Evolutionary conservation across 768 basidiomycete genomes (phyloP).

Genomic region (Lactifluus pinguis): DNA sequence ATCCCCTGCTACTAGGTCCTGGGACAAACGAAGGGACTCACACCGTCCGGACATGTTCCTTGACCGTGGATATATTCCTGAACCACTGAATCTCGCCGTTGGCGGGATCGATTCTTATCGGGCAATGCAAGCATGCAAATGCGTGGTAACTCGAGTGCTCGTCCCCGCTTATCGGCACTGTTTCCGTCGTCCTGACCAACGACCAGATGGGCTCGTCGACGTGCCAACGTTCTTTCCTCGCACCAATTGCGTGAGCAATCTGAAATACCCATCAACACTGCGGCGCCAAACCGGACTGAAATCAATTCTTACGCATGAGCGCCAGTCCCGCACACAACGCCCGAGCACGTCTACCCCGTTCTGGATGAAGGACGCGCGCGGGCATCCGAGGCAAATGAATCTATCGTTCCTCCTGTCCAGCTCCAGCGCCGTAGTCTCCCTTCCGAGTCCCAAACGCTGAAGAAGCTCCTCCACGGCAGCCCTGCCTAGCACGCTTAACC

Average conservation of each 20-base stretch:
- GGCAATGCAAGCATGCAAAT: conserved; percentile 4
- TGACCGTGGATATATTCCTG: background rate
- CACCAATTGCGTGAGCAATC: background rate
- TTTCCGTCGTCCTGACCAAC: background rate
- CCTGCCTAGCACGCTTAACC: background rate
- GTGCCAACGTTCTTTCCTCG: background rate
- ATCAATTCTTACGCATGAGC: conserved; percentile 8
- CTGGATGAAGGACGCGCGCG: background rate
- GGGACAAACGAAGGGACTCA: background rate
- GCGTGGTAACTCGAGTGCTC: background rate
- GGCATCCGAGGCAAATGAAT: background rate
- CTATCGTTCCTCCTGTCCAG: conserved; percentile 12
- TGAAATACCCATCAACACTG: background rate
- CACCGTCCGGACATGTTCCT: background rate
- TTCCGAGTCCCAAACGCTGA: background rate
- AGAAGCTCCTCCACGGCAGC: background rate
- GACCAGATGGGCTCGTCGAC: background rate
- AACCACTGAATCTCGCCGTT: conserved; percentile 1
- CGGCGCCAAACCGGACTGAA: background rate
- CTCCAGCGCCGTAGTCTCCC: background rate
- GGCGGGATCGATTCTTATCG: background rate
- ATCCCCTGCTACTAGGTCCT: background rate
- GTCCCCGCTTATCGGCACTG: background rate
- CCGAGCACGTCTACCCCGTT: background rate
- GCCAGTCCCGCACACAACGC: conserved; percentile 8